These are phyloP conservation scores for Aspergillus olivimuriae DNA, from an alignment of 495 filamentous ascomycete species.

Conservation along the genomic window DNA sequence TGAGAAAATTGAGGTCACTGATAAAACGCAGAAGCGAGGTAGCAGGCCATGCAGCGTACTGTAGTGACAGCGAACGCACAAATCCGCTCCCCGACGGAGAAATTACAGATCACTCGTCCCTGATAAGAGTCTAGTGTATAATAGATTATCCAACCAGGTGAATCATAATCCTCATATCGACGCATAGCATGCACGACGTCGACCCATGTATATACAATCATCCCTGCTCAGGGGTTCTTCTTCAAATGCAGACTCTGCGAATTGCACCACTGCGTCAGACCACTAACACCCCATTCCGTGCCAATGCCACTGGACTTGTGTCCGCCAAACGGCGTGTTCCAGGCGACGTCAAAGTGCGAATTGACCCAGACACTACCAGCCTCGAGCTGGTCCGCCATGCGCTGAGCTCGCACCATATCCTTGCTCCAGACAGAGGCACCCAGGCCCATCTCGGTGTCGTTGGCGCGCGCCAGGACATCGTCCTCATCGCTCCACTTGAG, in stretches of 20 bases:
- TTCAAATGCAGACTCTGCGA: conserved; percentile 30
- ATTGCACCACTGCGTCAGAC: conserved; percentile 50
- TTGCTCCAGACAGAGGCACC: conserved; percentile 48
- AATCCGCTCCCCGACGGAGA: no score
- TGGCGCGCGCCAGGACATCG: conserved; percentile 48
- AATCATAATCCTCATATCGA: no score
- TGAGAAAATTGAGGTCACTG: no score
- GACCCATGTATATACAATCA: neutral
- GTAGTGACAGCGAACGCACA: no score
- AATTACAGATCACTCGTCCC: no score
- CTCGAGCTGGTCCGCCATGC: conserved; percentile 44
- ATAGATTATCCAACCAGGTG: no score
- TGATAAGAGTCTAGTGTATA: no score
- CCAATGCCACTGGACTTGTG: conserved; percentile 60
- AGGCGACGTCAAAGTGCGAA: conserved; percentile 34
- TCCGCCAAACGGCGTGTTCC: conserved; percentile 51
- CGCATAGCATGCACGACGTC: no score
- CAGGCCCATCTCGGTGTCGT: conserved; percentile 45
- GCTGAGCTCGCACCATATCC: conserved; percentile 39
- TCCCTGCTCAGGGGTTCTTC: conserved; percentile 1
- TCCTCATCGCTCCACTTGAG: conserved; percentile 45
- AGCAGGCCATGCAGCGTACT: no score
- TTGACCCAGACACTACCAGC: conserved; percentile 54
- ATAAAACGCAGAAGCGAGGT: no score
- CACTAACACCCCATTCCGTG: conserved; percentile 52